Evolutionary conservation across 1,284 basidiomycete species (phyloP).

Genomic region (Leucoagaricus sp.): DNA sequence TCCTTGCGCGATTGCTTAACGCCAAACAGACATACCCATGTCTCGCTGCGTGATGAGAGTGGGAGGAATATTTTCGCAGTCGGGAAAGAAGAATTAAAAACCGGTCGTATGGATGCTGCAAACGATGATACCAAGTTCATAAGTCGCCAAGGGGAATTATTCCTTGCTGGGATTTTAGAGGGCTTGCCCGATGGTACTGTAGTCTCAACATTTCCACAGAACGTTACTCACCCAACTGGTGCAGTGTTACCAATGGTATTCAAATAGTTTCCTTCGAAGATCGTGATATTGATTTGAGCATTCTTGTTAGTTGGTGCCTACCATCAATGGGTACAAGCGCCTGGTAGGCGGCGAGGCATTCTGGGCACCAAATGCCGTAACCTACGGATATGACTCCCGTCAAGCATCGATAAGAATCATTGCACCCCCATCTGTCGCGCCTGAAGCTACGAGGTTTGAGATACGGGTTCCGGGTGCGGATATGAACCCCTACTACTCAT

Average conservation of each 20-base stretch:
- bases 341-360: slow-evolving; percentile 93
- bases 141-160: slow-evolving; percentile 86
- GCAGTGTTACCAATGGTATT: slow-evolving; percentile 65
- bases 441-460: slow-evolving; percentile 85
- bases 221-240: background rate
- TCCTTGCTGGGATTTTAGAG: slow-evolving; percentile 88
- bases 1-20: background rate
- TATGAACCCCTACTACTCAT: slow-evolving; percentile 89
- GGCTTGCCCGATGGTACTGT: slow-evolving; percentile 84
- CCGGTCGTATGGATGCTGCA: slow-evolving; percentile 71
- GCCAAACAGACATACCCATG: slow-evolving; percentile 79
- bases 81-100: slow-evolving; percentile 59
- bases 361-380: slow-evolving; percentile 93
- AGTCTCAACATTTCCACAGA: no score
- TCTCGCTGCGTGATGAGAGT: slow-evolving; percentile 73
- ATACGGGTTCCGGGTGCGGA: slow-evolving; percentile 95
- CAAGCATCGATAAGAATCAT: slow-evolving; percentile 91
- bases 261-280: slow-evolving; percentile 8
- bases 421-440: slow-evolving; percentile 83
- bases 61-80: slow-evolving; percentile 85
- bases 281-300: background rate
- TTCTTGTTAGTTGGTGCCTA: slow-evolving; percentile 75
- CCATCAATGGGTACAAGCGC: slow-evolving; percentile 97
- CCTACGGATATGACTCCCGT: slow-evolving; percentile 95
- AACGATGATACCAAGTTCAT: slow-evolving; percentile 85